phyloP scores from a whole-genome alignment of 768 basidiomycete genomes.

The Lyophyllum decastes region DNA sequence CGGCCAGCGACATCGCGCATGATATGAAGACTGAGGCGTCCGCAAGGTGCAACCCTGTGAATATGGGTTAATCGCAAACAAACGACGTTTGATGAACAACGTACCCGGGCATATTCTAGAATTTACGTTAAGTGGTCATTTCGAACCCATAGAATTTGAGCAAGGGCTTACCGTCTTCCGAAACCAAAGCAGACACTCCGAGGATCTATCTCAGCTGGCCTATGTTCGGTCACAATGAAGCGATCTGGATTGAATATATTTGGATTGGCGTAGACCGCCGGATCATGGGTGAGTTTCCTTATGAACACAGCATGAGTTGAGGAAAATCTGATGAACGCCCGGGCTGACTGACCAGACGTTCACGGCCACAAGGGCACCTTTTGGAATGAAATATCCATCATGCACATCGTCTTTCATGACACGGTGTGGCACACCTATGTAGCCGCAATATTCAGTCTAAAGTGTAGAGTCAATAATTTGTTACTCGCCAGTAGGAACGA shows the following conservation, averaged over 20 bases:
- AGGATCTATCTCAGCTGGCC: slow-evolving; percentile 53
- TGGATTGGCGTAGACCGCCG: slow-evolving; percentile 53
- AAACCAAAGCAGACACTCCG: slow-evolving; percentile 69
- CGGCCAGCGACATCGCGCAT: slow-evolving; percentile 52
- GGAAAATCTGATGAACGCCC: slow-evolving; percentile 7
- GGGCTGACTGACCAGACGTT: slow-evolving; percentile 46
- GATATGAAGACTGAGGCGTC: slow-evolving; percentile 55
- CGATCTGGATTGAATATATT: slow-evolving; percentile 61
- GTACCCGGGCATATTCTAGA: slow-evolving; percentile 51
- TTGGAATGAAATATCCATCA: slow-evolving; percentile 62
- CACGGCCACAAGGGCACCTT: slow-evolving; percentile 52
- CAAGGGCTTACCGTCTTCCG: slow-evolving; percentile 53
- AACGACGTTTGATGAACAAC: not conserved
- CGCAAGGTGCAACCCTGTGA: slow-evolving; percentile 51
- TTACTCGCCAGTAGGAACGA: slow-evolving; percentile 42
- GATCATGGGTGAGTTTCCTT: slow-evolving; percentile 58
- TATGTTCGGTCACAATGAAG: slow-evolving; percentile 47
- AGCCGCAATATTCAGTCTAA: slow-evolving; percentile 5
- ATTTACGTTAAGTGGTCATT: slow-evolving; percentile 4
- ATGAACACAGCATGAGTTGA: slow-evolving; percentile 13
- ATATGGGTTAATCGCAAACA: slow-evolving; percentile 1
- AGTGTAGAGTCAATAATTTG: slow-evolving; percentile 3
- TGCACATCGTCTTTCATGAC: slow-evolving; percentile 62
- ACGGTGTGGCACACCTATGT: slow-evolving; percentile 53
- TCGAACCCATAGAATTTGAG: slow-evolving; percentile 2